Base-by-base conservation (phyloP, 1,139 yeast genomes). In the Torulaspora pretoriensis region DNA sequence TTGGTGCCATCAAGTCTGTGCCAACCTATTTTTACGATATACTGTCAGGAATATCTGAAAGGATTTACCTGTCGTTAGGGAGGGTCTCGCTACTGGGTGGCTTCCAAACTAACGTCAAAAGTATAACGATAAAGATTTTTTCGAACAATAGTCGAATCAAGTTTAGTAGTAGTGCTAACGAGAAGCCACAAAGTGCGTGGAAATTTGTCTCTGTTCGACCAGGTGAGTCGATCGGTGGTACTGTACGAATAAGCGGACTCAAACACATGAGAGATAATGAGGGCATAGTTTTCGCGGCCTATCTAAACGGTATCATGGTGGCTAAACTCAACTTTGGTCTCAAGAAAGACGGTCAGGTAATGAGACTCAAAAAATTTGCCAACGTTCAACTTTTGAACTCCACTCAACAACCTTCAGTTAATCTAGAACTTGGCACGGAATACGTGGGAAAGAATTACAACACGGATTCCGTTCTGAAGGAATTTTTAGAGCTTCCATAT, bases 191-290 rank as follows among this genome's bases (percentile, higher is more conserved):
- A 35, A 65, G 71, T 19, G 56, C 66, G 14, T 88, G 95, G 95
- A 80, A 79, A 49, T 85, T 88, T 56, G 75, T 85, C n/a, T 81
- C 94, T 2, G 88, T 84, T 10, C 74, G 74, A 56, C 81, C 89
- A 2, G 83, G 78, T 40, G 96, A 88, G 63, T 73, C 78, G 8
- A 71, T 84, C 51, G 94, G 94, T 31, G 92, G 83, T 61, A 73
- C 77, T 46, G 71, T 83, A 39, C 75, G 80, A 57, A 70, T 83
- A 22, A 74, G 75, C 48, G 82, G 84, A 40, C 68, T 82, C 26
- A 73, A 76, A 59, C 58, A 61, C 30, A 54, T 59, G 50, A 54
- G 56, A 1, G 63, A 65, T 13, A 78, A 77, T 47, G 94, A 85
- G 57, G 70, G 70, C 43, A 66, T 87, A 44, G 64, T 72, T 28